Conservation (phyloP, 2,329 filamentous ascomycete genomes). For the Exophiala sp. region DNA sequence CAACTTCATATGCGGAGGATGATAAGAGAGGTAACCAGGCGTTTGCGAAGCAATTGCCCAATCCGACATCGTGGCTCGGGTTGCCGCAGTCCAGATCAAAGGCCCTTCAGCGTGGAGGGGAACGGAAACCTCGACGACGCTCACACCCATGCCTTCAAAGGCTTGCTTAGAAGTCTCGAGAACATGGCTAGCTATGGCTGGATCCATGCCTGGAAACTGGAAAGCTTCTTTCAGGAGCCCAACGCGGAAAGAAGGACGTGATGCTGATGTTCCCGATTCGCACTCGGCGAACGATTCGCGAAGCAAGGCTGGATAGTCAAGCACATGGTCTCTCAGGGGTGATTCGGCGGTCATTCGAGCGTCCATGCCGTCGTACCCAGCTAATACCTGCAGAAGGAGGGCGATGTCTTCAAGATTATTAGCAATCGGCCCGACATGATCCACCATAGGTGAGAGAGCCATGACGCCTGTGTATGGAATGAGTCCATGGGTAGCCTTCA, state of each 20-base stretch:
- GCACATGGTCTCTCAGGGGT: constrained; percentile 34
- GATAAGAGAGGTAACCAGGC: constrained; percentile 31
- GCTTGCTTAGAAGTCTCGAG: constrained; percentile 34
- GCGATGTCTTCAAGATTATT: constrained; percentile 40
- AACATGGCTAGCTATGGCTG: constrained; percentile 37
- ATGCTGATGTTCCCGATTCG: background rate
- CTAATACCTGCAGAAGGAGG: constrained; percentile 40
- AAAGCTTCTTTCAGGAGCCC: constrained; percentile 48
- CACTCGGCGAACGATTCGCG: background rate
- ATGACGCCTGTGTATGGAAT: constrained; percentile 49
- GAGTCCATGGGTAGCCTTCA: constrained; percentile 50
- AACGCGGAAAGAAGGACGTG: constrained; percentile 28
- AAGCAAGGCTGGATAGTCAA: constrained; percentile 31
- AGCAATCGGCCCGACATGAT: constrained; percentile 46
- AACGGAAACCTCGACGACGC: constrained; percentile 44
- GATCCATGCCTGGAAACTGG: constrained; percentile 38
- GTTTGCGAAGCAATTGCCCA: constrained; percentile 29
- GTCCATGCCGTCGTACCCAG: constrained; percentile 46
- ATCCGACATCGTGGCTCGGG: constrained; percentile 33
- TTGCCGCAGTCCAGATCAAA: constrained; percentile 46
- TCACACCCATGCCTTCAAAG: constrained; percentile 41
- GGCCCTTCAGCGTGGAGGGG: constrained; percentile 46
- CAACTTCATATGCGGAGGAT: constrained; percentile 29
- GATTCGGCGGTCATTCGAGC: constrained; percentile 35
- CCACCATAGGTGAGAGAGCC: constrained; percentile 47